Evolutionary conservation across 2,329 filamentous ascomycete genomes (phyloP).

Genomic region (Alternaria burnsii): DNA sequence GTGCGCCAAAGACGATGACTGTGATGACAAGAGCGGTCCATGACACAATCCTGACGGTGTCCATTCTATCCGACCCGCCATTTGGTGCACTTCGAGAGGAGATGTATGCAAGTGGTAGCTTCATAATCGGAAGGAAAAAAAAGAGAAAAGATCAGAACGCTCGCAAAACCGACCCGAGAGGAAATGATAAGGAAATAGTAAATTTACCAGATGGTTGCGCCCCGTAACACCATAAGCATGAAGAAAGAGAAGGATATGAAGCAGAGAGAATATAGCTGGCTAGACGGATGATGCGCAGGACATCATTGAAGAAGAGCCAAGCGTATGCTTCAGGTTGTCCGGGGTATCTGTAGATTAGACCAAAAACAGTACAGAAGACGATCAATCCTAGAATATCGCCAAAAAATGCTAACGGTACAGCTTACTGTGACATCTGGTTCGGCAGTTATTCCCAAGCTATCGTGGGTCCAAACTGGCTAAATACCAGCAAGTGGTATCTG

Average conservation of each 20-base stretch:
- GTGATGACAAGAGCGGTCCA: constrained; percentile 37
- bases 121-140: constrained; percentile 19
- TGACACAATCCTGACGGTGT: constrained; percentile 35
- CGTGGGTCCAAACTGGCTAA: constrained; percentile 2
- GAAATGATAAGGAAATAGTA: constrained; percentile 22
- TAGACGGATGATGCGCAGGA: not conserved
- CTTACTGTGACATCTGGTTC: constrained; percentile 21
- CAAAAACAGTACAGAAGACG: constrained; percentile 18
- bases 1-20: constrained; percentile 34
- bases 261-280: not conserved
- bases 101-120: constrained; percentile 19
- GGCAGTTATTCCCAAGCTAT: constrained; percentile 15
- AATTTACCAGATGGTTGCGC: constrained; percentile 4
- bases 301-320: not conserved
- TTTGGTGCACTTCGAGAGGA: constrained; percentile 11
- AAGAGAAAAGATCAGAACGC: constrained; percentile 3
- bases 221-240: constrained; percentile 17
- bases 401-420: constrained; percentile 33
- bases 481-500: constrained; percentile 13
- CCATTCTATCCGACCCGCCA: constrained; percentile 26
- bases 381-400: constrained; percentile 19
- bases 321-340: not conserved
- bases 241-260: constrained; percentile 6
- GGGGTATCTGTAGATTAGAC: not conserved
- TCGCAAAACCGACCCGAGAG: constrained; percentile 15